Percentiles rank a stretch among this genome's conserved stretches.
These are phyloP conservation scores for Coniochaeta ligniaria DNA, from an alignment of 2,329 filamentous ascomycete species.

Conservation along the genomic window DNA sequence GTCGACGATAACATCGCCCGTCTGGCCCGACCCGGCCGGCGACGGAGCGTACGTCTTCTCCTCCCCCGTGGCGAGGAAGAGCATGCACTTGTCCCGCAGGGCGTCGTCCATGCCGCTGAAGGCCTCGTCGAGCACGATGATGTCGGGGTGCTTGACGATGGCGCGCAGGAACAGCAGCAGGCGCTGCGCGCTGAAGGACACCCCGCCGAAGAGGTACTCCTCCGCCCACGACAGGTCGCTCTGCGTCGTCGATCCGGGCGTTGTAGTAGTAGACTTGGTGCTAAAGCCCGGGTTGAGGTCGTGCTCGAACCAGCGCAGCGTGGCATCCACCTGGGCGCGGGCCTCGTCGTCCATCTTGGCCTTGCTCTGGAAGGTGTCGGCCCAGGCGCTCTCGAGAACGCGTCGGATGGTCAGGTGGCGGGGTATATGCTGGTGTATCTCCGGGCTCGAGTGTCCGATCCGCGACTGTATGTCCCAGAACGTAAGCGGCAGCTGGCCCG, in stretches of 20 bases:
- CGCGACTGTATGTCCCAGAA: conserved; percentile 88
- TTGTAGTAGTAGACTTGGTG: conserved; percentile 10
- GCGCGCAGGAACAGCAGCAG: conserved; percentile 79
- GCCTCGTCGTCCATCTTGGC: conserved; percentile 56
- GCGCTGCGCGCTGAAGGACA: conserved; percentile 77
- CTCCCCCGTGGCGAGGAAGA: conserved; percentile 67
- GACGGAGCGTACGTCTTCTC: conserved; percentile 28
- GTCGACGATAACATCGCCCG: conserved; percentile 28
- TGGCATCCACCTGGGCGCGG: conserved; percentile 55
- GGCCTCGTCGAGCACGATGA: conserved; percentile 81
- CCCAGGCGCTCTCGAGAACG: conserved; percentile 80
- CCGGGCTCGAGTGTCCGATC: conserved; percentile 89
- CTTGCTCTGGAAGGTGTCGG: conserved; percentile 72
- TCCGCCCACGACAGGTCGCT: conserved; percentile 54
- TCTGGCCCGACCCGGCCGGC: not conserved
- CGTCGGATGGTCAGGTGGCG: conserved; percentile 65
- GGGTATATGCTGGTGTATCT: conserved; percentile 91
- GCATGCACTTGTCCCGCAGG: conserved; percentile 78
- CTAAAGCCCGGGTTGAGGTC: conserved; percentile 59
- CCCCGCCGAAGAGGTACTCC: conserved; percentile 59
- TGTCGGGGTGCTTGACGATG: conserved; percentile 70
- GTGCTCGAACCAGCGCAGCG: conserved; percentile 67
- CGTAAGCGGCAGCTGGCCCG: conserved; percentile 62
- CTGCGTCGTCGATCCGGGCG: conserved; percentile 14
- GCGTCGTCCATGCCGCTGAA: conserved; percentile 79